Evolutionary conservation across 108 stramenopile genomes (phyloP), one percentile per base, ranked within the genome.

Genomic region (Discostella pseudostelligera): DNA sequence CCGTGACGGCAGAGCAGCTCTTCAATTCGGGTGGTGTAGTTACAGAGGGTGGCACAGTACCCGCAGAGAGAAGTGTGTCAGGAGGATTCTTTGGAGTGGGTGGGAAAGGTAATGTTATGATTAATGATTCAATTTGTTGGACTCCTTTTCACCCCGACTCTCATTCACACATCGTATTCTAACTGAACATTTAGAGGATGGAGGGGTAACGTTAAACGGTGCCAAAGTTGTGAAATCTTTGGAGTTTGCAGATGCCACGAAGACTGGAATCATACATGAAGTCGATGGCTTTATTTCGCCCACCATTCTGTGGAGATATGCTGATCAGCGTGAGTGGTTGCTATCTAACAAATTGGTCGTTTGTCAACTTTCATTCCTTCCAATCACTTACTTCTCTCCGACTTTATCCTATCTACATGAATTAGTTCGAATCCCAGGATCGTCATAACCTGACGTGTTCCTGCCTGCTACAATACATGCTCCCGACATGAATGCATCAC

Each of bases 51-150:
- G 92, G 92, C 12, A 78, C 79, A 24, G 77, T 93, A 16, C 66
- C 84, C 2, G 75, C 83, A 26, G 91, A 83, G 44, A 69, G 85
- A 54, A 74, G 78, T 25, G 59, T 62, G 16, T 59, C 74, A 4
- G 89, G 87, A 56, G 87, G 89, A 20, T 48, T 86, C 16, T 78
- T 89, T 12, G 92, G 92, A 9, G 78, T 85, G n/a, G 88, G 86
- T 35, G 91, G 83, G 12, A 83, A 84, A 45, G 84, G 60, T 43
- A 24, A 45, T 5, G 32, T 32, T 32, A 42, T 25, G 8, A 2
- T 13, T 37, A 35, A 39, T 35, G 2, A 40, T 22, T 26, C 4
- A 20, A 0, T 37, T 9, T n/a, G 26, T 37, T 37, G 12, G 13
- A 26, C 12, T 1, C 1, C 26, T 39, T 13, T 2, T 39, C 8